These are phyloP conservation scores for Tilletia horrida DNA, from an alignment of 1,284 basidiomycete species.

Conservation along the genomic window DNA sequence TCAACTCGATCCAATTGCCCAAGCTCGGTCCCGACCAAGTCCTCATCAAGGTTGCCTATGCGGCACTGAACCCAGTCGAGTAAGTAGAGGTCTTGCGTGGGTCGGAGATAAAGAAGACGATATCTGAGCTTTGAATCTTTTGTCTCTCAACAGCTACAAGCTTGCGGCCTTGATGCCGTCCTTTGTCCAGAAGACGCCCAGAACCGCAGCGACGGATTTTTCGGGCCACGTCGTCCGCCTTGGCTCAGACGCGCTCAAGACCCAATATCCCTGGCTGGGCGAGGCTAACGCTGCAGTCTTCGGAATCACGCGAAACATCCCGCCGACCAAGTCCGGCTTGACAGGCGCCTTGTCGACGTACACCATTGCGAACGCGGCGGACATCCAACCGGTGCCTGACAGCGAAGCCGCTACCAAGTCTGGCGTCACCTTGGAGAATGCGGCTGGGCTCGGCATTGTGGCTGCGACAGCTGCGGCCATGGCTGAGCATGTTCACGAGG, in stretches of 20 bases:
- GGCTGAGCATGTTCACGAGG: background rate
- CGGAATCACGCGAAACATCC: background rate
- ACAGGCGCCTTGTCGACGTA: conserved; percentile 18
- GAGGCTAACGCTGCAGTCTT: background rate
- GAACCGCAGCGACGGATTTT: conserved; percentile 21
- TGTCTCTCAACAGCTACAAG: conserved; percentile 9
- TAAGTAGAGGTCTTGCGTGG: background rate
- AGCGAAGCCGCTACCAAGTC: background rate
- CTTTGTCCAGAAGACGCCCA: conserved; percentile 20
- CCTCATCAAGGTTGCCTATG: conserved; percentile 19
- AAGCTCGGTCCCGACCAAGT: conserved; percentile 19
- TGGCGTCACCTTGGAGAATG: conserved; percentile 10
- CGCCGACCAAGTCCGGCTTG: background rate
- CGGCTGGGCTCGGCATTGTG: conserved; percentile 10
- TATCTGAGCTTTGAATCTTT: too few species aligned
- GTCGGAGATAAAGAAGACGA: too few species aligned
- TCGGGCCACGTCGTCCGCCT: conserved; percentile 19
- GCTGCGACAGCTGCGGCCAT: conserved; percentile 13
- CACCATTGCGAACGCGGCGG: background rate
- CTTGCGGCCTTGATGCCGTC: conserved; percentile 16
- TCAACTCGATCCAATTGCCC: background rate
- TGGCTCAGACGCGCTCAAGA: background rate
- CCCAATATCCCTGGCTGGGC: background rate
- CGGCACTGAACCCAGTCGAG: conserved; percentile 26
- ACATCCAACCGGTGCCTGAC: conserved; percentile 17